Evolutionary conservation across 768 basidiomycete species (phyloP).

Genomic region (Xerocomellus amylosporus): DNA sequence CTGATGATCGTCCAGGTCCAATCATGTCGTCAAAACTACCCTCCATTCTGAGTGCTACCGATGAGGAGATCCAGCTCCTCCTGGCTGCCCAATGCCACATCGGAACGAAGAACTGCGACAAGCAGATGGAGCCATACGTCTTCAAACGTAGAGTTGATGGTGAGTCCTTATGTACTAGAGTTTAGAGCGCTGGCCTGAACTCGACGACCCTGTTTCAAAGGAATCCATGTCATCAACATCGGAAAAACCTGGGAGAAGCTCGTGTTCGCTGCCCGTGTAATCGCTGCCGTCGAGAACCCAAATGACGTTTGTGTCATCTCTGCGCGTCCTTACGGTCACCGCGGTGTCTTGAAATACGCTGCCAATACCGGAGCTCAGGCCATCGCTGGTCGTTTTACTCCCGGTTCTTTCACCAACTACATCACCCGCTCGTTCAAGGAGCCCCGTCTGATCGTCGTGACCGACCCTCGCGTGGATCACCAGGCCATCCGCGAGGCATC

Average conservation of each 20-base stretch:
- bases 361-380: constrained; percentile 98
- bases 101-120: constrained; percentile 99
- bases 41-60: constrained; percentile 87
- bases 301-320: constrained; percentile 98
- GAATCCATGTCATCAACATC: constrained; percentile 95
- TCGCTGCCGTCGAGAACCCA: constrained; percentile 97
- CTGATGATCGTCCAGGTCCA: constrained; percentile 34
- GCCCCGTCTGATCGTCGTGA: constrained; percentile 96
- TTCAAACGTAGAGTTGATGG: constrained; percentile 96
- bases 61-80: constrained; percentile 96
- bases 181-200: constrained; percentile 12
- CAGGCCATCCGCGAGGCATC: constrained; percentile 99
- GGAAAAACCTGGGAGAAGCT: constrained; percentile 99
- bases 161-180: constrained; percentile 38
- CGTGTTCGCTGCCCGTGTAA: constrained; percentile 95
- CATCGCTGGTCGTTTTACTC: constrained; percentile 98
- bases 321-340: constrained; percentile 97
- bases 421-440: constrained; percentile 99
- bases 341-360: constrained; percentile 98
- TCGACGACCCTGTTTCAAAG: constrained; percentile 40
- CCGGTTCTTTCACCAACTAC: constrained; percentile 99
- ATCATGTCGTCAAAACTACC: constrained; percentile 87
- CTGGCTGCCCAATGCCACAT: constrained; percentile 95
- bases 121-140: constrained; percentile 98
- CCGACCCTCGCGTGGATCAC: constrained; percentile 99